Conservation (phyloP, 108 stramenopile genomes). For the Pseudonitzschia multiseries region DNA sequence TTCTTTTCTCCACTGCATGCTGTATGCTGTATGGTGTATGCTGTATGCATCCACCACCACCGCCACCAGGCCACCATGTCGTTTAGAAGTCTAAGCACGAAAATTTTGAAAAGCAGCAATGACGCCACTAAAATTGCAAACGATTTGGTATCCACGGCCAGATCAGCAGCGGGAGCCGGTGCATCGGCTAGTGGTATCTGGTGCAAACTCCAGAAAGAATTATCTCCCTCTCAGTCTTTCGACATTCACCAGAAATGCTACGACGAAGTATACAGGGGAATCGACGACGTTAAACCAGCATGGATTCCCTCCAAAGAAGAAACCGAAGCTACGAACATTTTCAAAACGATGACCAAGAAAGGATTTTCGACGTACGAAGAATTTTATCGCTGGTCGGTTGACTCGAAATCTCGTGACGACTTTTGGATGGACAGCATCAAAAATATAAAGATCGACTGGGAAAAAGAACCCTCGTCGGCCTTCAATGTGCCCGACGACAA, state of each 20-base stretch:
- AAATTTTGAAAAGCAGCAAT: conserved; percentile 1
- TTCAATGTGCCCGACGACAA: conserved; percentile 10
- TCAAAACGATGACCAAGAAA: conserved; percentile 33
- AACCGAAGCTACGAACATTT: conserved; percentile 25
- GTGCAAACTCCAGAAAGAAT: conserved; percentile 22
- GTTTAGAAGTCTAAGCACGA: background rate
- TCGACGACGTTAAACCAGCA: conserved; percentile 27
- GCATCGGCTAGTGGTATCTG: conserved; percentile 29
- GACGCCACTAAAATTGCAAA: conserved; percentile 1
- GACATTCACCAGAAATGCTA: conserved; percentile 26
- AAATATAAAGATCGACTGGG: conserved; percentile 30
- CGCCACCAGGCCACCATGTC: background rate
- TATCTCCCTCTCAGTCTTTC: conserved; percentile 27
- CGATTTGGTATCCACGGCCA: conserved; percentile 18
- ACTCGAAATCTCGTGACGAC: conserved; percentile 25
- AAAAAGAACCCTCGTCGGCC: conserved; percentile 19
- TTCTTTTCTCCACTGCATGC: no score
- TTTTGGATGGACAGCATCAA: conserved; percentile 39
- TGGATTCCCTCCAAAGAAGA: conserved; percentile 36
- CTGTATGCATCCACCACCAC: no score
- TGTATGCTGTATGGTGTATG: no score
- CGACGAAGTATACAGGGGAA: conserved; percentile 23
- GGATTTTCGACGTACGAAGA: conserved; percentile 29
- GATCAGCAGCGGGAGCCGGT: conserved; percentile 20
- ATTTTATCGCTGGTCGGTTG: conserved; percentile 37